Base-by-base conservation (phyloP, 352 stramenopile genomes). In the Saprolegnia parasitica region DNA sequence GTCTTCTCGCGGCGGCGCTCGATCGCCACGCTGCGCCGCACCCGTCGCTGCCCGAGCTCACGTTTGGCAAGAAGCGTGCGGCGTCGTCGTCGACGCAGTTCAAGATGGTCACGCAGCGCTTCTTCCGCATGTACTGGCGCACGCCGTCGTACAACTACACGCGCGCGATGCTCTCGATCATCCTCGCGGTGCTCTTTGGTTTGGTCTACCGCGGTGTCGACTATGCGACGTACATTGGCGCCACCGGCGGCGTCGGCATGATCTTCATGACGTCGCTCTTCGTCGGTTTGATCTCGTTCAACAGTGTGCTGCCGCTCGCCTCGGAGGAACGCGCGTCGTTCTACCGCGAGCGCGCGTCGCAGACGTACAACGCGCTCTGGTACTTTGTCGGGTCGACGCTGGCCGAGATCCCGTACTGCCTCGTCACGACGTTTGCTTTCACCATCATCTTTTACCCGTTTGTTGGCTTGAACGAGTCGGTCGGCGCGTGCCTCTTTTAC, bases 291-390 rank as follows among this genome's bases (percentile, higher is more conserved):
- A 90, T 93, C 37, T 81, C 77, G 29, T 88, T 96, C 47, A 82
- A 94, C 65, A 90, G 74, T 13, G 82, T 93, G n/a, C 76, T 97
- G 56, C 79, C 87, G 10, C 75, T 96, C 1, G 82, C 92, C 26
- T 70, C 78, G 76, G 29, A 84, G 15, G 88, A 97, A 61, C 80
- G 93, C 39, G 90, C 91, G 24, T 86, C 91, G 37, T 98, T 95
- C 73, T 98, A 98, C 79, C 80, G 92, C 8, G 93, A 98, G 73
- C 89, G 95, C 29, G 83, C 87, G 20, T 83, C 89, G 20, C 73
- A 93, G 72, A 98, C 96, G 68, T 98, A 98, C 71, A 81, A 88
- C 56, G 74, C 86, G 26, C 67, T 84, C 1, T 87, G 89, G 72
- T 94, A 98, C 68, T 86, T 84, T 26, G 70, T 96, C 10, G 83